Evolutionary conservation across 2,329 filamentous ascomycete genomes (phyloP), one percentile per base, ranked within the genome.

Genomic region (Scedosporium minutisporum): DNA sequence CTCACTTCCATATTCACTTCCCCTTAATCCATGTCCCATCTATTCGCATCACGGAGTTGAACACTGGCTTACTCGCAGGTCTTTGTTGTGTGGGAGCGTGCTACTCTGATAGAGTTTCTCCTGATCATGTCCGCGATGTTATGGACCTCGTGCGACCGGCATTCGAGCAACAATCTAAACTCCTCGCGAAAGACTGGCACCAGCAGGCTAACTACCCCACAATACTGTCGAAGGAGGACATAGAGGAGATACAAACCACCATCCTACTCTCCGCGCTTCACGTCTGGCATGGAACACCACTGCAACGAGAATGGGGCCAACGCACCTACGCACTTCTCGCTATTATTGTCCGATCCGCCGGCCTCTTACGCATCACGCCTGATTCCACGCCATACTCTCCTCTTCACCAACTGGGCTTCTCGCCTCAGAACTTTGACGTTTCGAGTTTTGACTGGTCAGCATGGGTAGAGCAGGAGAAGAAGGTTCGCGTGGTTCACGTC

Each of bases 81-180:
- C 88, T 92, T 79, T 85, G 88, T 69, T 90, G 86, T 71, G 80
- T 90, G 68, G 89, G 89, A 44, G 88, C 88, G 48, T 88, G 89
- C 63, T 92, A 91, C 73, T 90, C 88, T 60, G 81, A 88, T 62
- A 80, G 80, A 65, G 75, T 89, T 65, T 76, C 78, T 29, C 74
- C 85, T 55, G 76, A 79, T 64, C 80, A 88, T 66, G 85, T 88
- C 66, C 85, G 88, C 65, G 83, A 85, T 70, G 79, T 90, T 73
- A 89, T 88, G 80, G 83, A 88, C 64, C 78, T 84, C 60, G 77
- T 87, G 41, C 83, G 83, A 66, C 71, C 78, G 23, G 82, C 83
- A 9, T 78, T 90, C 51, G 77, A 86, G 67, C 33, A 51, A 44
- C 64, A 62, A 60, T 65, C 65, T 27, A 66, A 66, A 61, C 59